These are phyloP conservation scores for Mycosphaerelloides madeirae DNA, from an alignment of 2,329 filamentous ascomycete species.

Conservation along the genomic window DNA sequence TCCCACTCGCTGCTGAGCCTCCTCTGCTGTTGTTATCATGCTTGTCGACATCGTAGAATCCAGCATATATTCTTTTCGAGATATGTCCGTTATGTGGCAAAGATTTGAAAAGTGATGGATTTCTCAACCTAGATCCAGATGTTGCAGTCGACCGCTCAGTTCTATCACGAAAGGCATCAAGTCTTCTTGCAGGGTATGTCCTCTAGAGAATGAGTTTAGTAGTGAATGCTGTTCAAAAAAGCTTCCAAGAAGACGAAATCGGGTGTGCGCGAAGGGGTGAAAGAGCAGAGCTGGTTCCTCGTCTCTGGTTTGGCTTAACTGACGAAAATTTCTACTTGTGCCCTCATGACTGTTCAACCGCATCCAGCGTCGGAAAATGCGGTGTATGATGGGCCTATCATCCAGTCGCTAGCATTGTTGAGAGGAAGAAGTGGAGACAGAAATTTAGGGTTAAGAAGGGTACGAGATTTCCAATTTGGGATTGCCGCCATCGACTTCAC, in stretches of 20 bases:
- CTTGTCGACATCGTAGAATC: conserved; percentile 2
- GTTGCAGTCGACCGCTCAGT: conserved; percentile 12
- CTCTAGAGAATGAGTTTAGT: background rate
- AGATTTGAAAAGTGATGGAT: background rate
- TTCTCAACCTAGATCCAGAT: conserved; percentile 15
- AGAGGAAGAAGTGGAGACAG: background rate
- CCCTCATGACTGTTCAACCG: background rate
- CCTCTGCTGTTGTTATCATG: background rate
- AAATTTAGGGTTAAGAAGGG: background rate
- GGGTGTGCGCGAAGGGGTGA: background rate
- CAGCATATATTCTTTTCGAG: conserved; percentile 2
- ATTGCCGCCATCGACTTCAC: no score
- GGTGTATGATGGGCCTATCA: conserved; percentile 6
- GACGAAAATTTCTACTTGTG: conserved; percentile 3
- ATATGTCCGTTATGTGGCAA: background rate
- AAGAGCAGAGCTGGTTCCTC: background rate
- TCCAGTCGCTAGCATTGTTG: conserved; percentile 2
- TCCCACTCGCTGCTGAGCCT: background rate
- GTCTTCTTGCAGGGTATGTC: background rate
- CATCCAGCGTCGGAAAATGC: background rate
- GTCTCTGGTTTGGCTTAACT: background rate
- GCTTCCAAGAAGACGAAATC: background rate
- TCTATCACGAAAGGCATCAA: conserved; percentile 9
- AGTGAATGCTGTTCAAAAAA: no score
- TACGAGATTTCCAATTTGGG: no score